Evolutionary conservation across 1,139 yeast species (phyloP).

Genomic region (Saccharomycopsis phalli): DNA sequence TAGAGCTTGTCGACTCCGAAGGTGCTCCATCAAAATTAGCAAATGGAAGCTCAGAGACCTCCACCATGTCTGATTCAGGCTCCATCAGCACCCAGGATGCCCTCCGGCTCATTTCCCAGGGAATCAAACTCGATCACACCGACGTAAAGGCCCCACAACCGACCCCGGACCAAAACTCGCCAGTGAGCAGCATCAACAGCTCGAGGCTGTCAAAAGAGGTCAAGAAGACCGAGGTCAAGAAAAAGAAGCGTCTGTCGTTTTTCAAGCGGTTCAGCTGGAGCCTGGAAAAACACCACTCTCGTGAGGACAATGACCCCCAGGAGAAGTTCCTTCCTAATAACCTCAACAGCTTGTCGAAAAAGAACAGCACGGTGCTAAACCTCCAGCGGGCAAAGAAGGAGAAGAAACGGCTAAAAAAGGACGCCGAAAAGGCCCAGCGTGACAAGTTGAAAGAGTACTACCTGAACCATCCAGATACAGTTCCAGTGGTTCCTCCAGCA

Average conservation of each 20-base stretch:
- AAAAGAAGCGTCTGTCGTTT: slow-evolving; percentile 12
- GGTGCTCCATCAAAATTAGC: no score
- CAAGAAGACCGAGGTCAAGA: slow-evolving; percentile 3
- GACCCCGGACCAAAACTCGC: slow-evolving; percentile 10
- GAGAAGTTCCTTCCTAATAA: slow-evolving; percentile 8
- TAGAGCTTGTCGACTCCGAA: no score
- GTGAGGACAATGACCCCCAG: not conserved
- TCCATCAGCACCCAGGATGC: slow-evolving; percentile 19
- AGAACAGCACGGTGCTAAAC: slow-evolving; percentile 11
- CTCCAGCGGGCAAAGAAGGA: slow-evolving; percentile 12
- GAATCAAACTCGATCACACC: slow-evolving; percentile 16
- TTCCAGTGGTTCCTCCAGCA: slow-evolving; percentile 19
- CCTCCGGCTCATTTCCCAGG: slow-evolving; percentile 12
- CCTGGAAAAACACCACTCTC: not conserved
- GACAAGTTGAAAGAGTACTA: slow-evolving; percentile 10
- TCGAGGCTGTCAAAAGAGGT: not conserved
- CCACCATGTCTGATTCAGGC: slow-evolving; percentile 6
- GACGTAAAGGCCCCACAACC: slow-evolving; percentile 14
- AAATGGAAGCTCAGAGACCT: no score
- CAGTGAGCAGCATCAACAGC: not conserved
- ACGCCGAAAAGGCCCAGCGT: slow-evolving; percentile 6
- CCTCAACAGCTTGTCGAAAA: slow-evolving; percentile 13
- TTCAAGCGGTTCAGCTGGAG: slow-evolving; percentile 13
- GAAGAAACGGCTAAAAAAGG: slow-evolving; percentile 8
- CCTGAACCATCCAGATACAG: not conserved